Conservation (phyloP, 139 green algal genomes). For the Chlorella ohadii region DNA sequence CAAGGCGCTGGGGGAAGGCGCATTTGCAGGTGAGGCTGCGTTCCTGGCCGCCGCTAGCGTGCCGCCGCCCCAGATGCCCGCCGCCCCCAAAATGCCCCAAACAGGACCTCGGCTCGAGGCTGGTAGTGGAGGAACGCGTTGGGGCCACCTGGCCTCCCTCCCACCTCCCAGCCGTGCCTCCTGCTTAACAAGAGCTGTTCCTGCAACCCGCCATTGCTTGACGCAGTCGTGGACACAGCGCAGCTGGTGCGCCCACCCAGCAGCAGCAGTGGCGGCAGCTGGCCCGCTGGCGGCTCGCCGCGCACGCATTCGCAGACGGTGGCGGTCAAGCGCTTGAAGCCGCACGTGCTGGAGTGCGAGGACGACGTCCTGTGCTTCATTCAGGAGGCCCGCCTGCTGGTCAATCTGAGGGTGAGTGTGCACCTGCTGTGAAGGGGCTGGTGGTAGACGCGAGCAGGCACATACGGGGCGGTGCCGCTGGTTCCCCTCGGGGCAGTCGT, state of each 20-base stretch:
- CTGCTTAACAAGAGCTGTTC: neutral
- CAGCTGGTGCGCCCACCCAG: neutral
- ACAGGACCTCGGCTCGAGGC: too few species aligned
- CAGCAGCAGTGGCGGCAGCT: neutral
- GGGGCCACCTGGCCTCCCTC: too few species aligned
- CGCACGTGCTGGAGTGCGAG: neutral
- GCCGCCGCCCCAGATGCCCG: too few species aligned
- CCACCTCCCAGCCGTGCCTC: too few species aligned
- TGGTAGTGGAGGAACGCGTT: too few species aligned
- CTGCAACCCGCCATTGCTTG: neutral
- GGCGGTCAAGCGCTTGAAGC: constrained; percentile 21
- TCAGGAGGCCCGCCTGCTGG: constrained; percentile 12
- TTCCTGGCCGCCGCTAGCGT: too few species aligned
- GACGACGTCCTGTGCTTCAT: constrained; percentile 2
- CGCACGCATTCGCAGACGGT: neutral
- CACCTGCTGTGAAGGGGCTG: too few species aligned
- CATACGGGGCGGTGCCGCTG: too few species aligned
- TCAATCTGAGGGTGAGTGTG: neutral
- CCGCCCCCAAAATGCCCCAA: too few species aligned
- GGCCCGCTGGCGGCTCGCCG: neutral
- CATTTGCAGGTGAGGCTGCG: constrained; percentile 12
- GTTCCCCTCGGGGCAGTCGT: too few species aligned
- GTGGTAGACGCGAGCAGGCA: too few species aligned
- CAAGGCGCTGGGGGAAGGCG: constrained; percentile 23
- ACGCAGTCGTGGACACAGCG: constrained; percentile 16